Base-by-base conservation (phyloP, 441 rosid genomes). In the Erodium chrysanthum region DNA sequence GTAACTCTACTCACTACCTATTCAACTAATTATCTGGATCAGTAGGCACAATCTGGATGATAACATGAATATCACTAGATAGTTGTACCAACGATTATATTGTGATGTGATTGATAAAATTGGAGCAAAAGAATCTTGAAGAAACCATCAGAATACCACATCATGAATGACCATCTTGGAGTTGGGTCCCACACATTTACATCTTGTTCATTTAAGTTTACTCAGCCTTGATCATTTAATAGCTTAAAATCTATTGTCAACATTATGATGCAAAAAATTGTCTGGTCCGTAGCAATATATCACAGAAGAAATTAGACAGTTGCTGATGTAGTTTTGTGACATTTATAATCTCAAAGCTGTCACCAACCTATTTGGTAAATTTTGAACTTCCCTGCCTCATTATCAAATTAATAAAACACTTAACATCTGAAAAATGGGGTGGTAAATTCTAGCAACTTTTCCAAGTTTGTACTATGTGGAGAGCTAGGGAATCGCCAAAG, bases 161-260 rank as follows among this genome's bases (percentile, higher is more conserved):
- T 27, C 21, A 50, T 54, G 7, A 14, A 27, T 20, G 25, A 10
- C 4, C 14, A 56, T 21, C 62, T 20, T 56, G 62, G n/a, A 56
- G 62, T 56, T 56, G 25, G 23, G 29, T 20, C 29, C 62, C 25
- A 21, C 11, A 18, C n/a, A 56, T 56, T 7, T 56, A 56, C 62
- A 56, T 56, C 62, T 56, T 21, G 12, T 46, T 21, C 62, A 56
- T 56, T 54, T 54, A 20, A 54, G 60, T 54, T 54, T 21, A 54
- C 25, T 54, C 25, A 17, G 25, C 60, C 25, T 7, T 17, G 10
- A 54, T 54, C 23, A 20, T 21, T 21, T 56, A 56, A 56, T 21
- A 20, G 4, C n/a, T 56, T 4, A 56, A 8, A 56, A 20, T 8
- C 3, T 20, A 56, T 56, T 10, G 11, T 54, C 2, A 18, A 21